Evolutionary conservation across 2,329 filamentous ascomycete species (phyloP).

Genomic region (Penicillium sp.): DNA sequence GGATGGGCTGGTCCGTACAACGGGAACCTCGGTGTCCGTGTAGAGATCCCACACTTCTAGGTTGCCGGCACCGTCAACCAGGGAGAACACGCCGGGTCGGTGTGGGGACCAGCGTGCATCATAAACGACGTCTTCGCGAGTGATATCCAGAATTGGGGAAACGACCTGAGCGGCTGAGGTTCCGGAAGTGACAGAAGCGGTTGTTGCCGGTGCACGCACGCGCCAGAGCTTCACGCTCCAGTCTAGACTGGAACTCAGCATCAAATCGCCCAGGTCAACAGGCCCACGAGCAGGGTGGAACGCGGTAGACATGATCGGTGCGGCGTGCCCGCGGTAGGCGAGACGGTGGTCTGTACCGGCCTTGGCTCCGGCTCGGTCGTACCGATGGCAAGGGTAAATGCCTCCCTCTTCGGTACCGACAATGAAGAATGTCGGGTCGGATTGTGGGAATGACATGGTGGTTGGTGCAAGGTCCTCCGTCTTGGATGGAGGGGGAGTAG

Average conservation of each 20-base stretch:
- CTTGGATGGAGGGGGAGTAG: conserved; percentile 81
- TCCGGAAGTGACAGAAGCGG: conserved; percentile 42
- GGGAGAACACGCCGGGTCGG: conserved; percentile 90
- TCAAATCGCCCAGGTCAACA: conserved; percentile 90
- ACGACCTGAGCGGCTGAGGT: conserved; percentile 56
- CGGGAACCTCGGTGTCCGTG: conserved; percentile 87
- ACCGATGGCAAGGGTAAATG: conserved; percentile 95
- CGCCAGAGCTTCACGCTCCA: conserved; percentile 99
- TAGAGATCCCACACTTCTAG: conserved; percentile 96
- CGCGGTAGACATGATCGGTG: conserved; percentile 92
- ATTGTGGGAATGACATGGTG: conserved; percentile 90
- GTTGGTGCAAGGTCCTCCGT: conserved; percentile 95
- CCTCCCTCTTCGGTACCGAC: conserved; percentile 95
- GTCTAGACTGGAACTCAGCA: conserved; percentile 89
- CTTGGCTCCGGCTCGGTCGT: conserved; percentile 96
- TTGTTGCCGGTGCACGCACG: conserved; percentile 62
- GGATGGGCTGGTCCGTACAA: conserved; percentile 77
- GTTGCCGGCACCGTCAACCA: conserved; percentile 90
- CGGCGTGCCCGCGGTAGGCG: conserved; percentile 86
- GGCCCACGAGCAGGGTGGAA: conserved; percentile 93
- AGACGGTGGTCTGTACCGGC: conserved; percentile 90
- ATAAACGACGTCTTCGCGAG: conserved; percentile 94
- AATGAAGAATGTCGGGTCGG: conserved; percentile 96
- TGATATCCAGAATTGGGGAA: conserved; percentile 82
- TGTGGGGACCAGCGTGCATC: conserved; percentile 94